Evolutionary conservation across 129 eudicot species (phyloP).

Genomic region (Escallonia rubra): DNA sequence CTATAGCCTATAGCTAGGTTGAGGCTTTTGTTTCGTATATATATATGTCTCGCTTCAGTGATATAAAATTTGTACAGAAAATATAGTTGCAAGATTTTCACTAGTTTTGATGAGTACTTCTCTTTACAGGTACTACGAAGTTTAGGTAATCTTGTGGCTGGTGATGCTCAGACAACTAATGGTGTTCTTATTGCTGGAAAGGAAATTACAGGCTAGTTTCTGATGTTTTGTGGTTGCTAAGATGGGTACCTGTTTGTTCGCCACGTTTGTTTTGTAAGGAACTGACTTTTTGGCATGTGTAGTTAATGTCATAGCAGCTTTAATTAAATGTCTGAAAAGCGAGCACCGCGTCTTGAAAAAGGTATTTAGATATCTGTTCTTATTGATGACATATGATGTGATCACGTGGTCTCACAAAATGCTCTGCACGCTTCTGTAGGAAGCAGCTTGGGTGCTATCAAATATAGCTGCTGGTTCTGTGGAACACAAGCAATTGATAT

Average conservation of each 20-base stretch:
- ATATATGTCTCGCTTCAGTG: too few species aligned
- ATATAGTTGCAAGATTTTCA: not conserved
- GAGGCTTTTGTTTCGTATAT: too few species aligned
- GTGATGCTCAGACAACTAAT: slow-evolving; percentile 63
- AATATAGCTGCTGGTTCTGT: slow-evolving; percentile 90
- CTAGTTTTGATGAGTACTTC: not conserved
- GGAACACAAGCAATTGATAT: slow-evolving; percentile 68
- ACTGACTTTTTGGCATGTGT: slow-evolving; percentile 18
- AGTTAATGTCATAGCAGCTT: slow-evolving; percentile 62
- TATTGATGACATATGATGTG: not conserved
- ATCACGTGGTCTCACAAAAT: not conserved
- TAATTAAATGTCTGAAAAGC: slow-evolving; percentile 69
- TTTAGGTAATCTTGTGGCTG: slow-evolving; percentile 96
- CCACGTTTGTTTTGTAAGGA: not conserved
- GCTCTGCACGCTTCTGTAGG: slow-evolving; percentile 40
- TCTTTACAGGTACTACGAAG: slow-evolving; percentile 69
- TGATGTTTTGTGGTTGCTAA: slow-evolving; percentile 4
- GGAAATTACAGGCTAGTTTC: slow-evolving; percentile 77
- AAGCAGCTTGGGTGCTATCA: slow-evolving; percentile 98
- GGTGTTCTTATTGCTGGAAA: slow-evolving; percentile 59
- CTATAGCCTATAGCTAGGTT: too few species aligned
- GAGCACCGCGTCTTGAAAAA: slow-evolving; percentile 97
- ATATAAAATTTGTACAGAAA: too few species aligned
- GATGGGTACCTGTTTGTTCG: slow-evolving; percentile 5
- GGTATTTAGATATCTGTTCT: slow-evolving; percentile 25